Percentiles rank a stretch among this genome's conserved stretches.
These are phyloP conservation scores for Phytophthora colocasiae DNA, from an alignment of 352 stramenopile genomes.

Conservation along the genomic window DNA sequence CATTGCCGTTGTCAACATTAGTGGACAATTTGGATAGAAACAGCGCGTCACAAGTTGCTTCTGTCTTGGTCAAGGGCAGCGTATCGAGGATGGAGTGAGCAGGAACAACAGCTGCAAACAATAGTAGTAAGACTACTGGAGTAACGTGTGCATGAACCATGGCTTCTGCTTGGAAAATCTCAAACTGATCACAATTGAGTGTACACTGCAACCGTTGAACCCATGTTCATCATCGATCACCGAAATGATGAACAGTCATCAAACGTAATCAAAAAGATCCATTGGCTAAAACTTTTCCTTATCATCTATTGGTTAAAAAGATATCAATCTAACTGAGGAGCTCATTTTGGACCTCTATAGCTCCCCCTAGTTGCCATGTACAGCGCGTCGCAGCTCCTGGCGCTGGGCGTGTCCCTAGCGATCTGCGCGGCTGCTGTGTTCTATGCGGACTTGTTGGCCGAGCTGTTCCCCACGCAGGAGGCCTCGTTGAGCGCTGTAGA, in stretches of 20 bases:
- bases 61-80: not conserved
- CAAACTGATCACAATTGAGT: not conserved
- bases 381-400: conserved; percentile 66
- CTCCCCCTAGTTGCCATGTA: conserved; percentile 47
- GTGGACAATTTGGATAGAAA: conserved; percentile 17
- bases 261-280: conserved; percentile 1
- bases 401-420: conserved; percentile 58
- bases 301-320: conserved; percentile 12
- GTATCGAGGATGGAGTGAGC: conserved; percentile 8
- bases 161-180: conserved; percentile 4
- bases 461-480: conserved; percentile 49
- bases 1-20: not conserved
- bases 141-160: not conserved
- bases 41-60: conserved; percentile 17
- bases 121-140: not conserved
- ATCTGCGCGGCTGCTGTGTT: conserved; percentile 60
- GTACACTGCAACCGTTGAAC: not conserved
- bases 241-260: conserved; percentile 20
- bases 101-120: not conserved
- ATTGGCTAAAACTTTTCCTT: no score
- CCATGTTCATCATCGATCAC: conserved; percentile 34
- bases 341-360: not conserved
- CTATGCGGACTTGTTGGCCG: conserved; percentile 66
- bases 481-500: conserved; percentile 49
- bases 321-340: not conserved